These are phyloP conservation scores for Ophiocordyceps robertsii DNA, from an alignment of 2,329 filamentous ascomycete genomes.

Conservation along the genomic window DNA sequence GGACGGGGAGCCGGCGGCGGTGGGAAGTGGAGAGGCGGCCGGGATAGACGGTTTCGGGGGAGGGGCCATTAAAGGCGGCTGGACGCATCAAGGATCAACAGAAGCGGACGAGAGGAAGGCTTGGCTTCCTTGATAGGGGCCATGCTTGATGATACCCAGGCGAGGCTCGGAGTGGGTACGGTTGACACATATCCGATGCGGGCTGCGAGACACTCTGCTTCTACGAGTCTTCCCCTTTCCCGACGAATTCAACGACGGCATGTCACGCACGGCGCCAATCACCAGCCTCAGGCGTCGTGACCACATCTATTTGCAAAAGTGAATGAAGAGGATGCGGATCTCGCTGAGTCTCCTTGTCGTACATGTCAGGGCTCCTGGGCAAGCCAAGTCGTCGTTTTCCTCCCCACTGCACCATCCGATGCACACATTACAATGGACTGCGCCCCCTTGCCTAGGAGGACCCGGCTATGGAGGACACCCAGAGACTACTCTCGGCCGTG, in stretches of 20 bases:
- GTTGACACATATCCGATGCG: too few species aligned
- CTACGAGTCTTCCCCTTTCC: too few species aligned
- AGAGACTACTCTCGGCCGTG: conserved; percentile 29
- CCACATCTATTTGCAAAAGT: background rate
- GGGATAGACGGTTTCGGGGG: conserved; percentile 20
- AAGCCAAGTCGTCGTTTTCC: background rate
- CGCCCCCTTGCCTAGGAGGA: conserved; percentile 5
- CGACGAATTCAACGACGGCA: too few species aligned
- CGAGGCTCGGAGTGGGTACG: too few species aligned
- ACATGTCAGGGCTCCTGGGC: background rate
- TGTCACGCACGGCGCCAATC: too few species aligned
- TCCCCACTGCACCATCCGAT: background rate
- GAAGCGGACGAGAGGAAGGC: too few species aligned
- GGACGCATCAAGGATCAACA: background rate
- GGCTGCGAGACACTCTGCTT: too few species aligned
- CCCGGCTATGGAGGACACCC: conserved; percentile 21
- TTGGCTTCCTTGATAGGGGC: too few species aligned
- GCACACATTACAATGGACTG: background rate
- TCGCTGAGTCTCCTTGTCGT: background rate
- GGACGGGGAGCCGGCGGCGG: conserved; percentile 18
- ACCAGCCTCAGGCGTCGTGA: background rate
- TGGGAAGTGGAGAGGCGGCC: conserved; percentile 23
- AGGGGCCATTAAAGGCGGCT: conserved; percentile 14
- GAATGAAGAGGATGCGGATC: background rate
- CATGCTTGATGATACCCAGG: too few species aligned